Evolutionary conservation across 495 filamentous ascomycete genomes (phyloP).

Genomic region (Penicillium coprophilum): DNA sequence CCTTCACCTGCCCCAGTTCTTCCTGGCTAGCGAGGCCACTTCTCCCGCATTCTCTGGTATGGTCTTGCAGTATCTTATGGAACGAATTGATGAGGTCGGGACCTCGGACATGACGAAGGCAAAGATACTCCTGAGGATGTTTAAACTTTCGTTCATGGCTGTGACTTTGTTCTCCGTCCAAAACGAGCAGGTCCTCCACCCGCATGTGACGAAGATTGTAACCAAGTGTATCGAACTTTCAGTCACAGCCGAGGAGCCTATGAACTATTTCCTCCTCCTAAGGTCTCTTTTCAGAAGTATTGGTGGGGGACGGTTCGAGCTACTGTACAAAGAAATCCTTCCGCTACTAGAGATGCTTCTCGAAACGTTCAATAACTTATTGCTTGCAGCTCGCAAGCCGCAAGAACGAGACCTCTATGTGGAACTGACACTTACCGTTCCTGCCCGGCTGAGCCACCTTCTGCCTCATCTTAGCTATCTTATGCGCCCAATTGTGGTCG

Average conservation of each 20-base stretch:
- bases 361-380: slow-evolving; percentile 91
- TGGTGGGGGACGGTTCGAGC: slow-evolving; percentile 94
- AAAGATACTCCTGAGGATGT: slow-evolving; percentile 87
- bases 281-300: slow-evolving; percentile 94
- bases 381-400: slow-evolving; percentile 84
- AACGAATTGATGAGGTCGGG: slow-evolving; percentile 90
- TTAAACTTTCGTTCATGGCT: slow-evolving; percentile 99
- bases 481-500: slow-evolving; percentile 96
- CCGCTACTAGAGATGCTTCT: slow-evolving; percentile 95
- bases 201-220: slow-evolving; percentile 94
- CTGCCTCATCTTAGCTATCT: slow-evolving; percentile 95
- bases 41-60: slow-evolving; percentile 97
- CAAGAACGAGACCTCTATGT: slow-evolving; percentile 94
- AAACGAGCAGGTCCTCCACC: slow-evolving; percentile 92
- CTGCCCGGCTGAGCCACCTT: slow-evolving; percentile 90
- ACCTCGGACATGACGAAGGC: slow-evolving; percentile 87
- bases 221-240: slow-evolving; percentile 95
- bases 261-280: slow-evolving; percentile 96
- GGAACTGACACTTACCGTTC: slow-evolving; percentile 93
- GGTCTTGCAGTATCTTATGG: slow-evolving; percentile 96
- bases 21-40: slow-evolving; percentile 95
- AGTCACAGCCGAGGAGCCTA: slow-evolving; percentile 91
- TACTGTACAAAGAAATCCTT: slow-evolving; percentile 95
- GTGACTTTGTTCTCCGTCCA: slow-evolving; percentile 92
- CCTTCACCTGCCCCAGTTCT: slow-evolving; percentile 95